Percentiles rank a stretch among this genome's conserved stretches.
Evolutionary conservation across 2,329 filamentous ascomycete species (phyloP).

Genomic region (Tolypocladium tropicale): DNA sequence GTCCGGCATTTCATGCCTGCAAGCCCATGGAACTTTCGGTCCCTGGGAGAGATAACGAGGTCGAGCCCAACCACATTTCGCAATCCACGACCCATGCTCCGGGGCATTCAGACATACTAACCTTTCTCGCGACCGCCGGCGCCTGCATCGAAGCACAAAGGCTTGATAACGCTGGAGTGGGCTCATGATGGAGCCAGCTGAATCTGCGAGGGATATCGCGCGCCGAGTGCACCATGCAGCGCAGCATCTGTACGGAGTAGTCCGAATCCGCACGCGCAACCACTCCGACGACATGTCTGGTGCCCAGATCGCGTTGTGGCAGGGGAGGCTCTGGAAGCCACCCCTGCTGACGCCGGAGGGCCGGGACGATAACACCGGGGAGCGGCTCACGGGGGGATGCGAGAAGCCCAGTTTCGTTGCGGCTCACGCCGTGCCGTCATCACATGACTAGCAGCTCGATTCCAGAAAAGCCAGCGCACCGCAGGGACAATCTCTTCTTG

Average conservation of each 20-base stretch:
- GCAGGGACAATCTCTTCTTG: not conserved
- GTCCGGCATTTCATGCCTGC: not conserved
- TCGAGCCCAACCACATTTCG: not conserved
- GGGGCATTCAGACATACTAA: not conserved
- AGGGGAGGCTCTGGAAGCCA: not conserved
- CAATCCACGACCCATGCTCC: not conserved
- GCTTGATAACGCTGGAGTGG: not conserved
- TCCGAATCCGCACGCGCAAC: not conserved
- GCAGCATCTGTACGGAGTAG: not conserved
- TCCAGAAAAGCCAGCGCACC: not conserved
- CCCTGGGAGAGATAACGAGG: not conserved
- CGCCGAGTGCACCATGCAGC: not conserved
- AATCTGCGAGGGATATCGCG: not conserved
- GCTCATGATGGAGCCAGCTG: not conserved
- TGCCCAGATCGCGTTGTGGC: not conserved
- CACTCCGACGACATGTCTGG: not conserved
- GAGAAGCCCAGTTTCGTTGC: not conserved
- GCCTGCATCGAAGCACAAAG: not conserved
- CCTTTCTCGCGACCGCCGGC: not conserved
- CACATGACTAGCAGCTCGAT: not conserved
- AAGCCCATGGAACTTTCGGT: not conserved
- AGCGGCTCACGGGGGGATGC: not conserved
- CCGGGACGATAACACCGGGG: not conserved
- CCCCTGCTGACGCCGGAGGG: not conserved
- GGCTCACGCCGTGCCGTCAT: not conserved